Evolutionary conservation across 139 green algal species (phyloP).

Genomic region (Bryopsis sp.): DNA sequence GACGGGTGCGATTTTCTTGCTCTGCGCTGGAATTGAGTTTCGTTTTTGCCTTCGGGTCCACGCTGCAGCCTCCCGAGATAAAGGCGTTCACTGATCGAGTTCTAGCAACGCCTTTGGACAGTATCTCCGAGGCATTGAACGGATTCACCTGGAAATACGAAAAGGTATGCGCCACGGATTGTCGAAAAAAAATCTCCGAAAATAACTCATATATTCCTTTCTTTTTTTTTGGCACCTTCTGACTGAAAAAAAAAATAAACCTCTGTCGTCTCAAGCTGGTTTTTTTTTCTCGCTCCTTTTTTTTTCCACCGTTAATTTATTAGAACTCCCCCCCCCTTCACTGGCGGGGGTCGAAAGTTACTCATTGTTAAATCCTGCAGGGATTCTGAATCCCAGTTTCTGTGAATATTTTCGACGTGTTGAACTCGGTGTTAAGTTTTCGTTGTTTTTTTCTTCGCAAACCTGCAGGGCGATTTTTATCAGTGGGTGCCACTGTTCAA

Average conservation of each 20-base stretch:
- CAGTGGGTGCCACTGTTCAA: slow-evolving; percentile 85
- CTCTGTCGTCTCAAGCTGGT: not conserved
- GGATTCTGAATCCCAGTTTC: not conserved
- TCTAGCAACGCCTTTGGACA: slow-evolving; percentile 25
- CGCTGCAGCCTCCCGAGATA: slow-evolving; percentile 43
- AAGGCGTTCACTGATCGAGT: slow-evolving; percentile 42
- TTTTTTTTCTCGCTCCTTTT: not conserved
- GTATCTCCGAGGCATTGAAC: slow-evolving; percentile 38
- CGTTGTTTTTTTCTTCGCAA: too few species aligned
- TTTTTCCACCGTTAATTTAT: not conserved
- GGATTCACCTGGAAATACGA: slow-evolving; percentile 67
- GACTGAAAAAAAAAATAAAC: slow-evolving; percentile 2
- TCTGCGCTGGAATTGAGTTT: not conserved
- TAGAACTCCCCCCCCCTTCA: too few species aligned
- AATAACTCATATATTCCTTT: not conserved
- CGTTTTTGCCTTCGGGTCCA: not conserved
- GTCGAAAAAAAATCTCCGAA: slow-evolving; percentile 2
- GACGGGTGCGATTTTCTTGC: not conserved
- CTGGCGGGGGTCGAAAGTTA: too few species aligned
- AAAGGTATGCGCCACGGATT: slow-evolving; percentile 38
- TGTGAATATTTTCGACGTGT: not conserved
- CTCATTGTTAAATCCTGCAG: too few species aligned
- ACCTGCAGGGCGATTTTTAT: slow-evolving; percentile 83
- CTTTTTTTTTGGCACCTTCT: not conserved
- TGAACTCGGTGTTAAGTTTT: too few species aligned